phyloP scores from a whole-genome alignment of 345 rosid genomes.

The Cardamine resedifolia region DNA sequence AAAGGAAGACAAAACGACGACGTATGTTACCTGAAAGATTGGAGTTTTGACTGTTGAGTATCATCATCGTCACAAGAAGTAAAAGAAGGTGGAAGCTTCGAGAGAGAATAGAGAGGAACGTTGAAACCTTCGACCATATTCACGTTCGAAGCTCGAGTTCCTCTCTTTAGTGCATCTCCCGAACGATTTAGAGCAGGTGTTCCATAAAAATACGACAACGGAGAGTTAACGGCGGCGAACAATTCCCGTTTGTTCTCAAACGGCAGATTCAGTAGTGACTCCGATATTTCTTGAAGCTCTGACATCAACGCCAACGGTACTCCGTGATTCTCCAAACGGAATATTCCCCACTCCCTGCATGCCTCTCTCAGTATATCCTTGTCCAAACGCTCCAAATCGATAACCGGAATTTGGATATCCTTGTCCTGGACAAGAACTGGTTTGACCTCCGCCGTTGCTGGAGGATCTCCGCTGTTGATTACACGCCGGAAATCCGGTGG shows the following conservation, averaged over 20 bases:
- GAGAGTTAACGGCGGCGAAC: constrained; percentile 39
- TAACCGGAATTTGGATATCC: constrained; percentile 47
- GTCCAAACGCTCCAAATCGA: constrained; percentile 52
- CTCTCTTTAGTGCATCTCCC: constrained; percentile 50
- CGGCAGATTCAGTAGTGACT: constrained; percentile 47
- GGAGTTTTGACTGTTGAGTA: constrained; percentile 23
- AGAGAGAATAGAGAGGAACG: constrained; percentile 52
- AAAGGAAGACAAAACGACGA: not conserved
- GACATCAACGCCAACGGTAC: constrained; percentile 46
- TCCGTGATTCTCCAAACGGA: constrained; percentile 71
- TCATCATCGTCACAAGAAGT: constrained; percentile 8
- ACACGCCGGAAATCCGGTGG: constrained; percentile 48
- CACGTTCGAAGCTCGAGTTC: constrained; percentile 31
- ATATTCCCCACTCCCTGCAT: constrained; percentile 65
- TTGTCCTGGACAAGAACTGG: constrained; percentile 26
- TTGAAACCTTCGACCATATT: constrained; percentile 71
- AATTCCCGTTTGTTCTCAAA: constrained; percentile 42
- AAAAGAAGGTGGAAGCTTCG: constrained; percentile 23
- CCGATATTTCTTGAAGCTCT: constrained; percentile 46
- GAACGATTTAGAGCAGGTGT: constrained; percentile 63
- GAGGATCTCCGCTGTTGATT: not conserved
- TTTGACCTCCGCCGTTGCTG: constrained; percentile 15
- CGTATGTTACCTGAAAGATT: constrained; percentile 61
- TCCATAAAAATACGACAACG: constrained; percentile 78
- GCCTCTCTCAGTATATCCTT: constrained; percentile 48